These are phyloP conservation scores for Fallopia convolvulus DNA, from an alignment of 148 eudicot species.

Conservation along the genomic window DNA sequence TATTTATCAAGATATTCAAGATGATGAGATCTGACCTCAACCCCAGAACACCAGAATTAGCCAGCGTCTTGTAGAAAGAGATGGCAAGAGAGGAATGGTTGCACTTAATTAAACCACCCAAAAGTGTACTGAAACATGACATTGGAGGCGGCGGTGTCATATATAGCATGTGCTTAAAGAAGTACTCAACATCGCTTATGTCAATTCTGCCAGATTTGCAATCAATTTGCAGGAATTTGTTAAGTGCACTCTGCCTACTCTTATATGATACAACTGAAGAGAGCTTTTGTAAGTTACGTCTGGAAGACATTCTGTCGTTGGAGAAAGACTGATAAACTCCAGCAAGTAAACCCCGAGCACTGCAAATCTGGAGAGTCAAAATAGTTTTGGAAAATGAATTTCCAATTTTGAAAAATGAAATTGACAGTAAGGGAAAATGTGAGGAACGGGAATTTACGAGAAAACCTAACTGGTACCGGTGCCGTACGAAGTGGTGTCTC, in stretches of 20 bases:
- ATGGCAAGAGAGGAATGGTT: constrained; percentile 12
- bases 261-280: not conserved
- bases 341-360: not conserved
- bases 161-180: constrained; percentile 11
- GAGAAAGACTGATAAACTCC: not conserved
- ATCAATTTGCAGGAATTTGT: not conserved
- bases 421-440: too few species aligned
- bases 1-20: constrained; percentile 21
- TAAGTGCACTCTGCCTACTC: not conserved
- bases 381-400: not conserved
- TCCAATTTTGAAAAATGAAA: not conserved
- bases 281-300: not conserved
- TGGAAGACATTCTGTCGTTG: not conserved
- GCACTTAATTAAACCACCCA: constrained; percentile 15
- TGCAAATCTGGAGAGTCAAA: not conserved
- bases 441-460: too few species aligned
- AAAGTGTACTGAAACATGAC: constrained; percentile 13
- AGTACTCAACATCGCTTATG: constrained; percentile 3
- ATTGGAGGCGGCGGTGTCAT: not conserved
- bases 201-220: not conserved
- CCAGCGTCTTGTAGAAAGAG: constrained; percentile 15
- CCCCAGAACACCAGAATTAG: not conserved
- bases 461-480: too few species aligned
- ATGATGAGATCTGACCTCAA: constrained; percentile 15
- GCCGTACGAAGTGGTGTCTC: too few species aligned